Evolutionary conservation across 2,329 filamentous ascomycete species (phyloP).

Genomic region (Chaetomium sp.): DNA sequence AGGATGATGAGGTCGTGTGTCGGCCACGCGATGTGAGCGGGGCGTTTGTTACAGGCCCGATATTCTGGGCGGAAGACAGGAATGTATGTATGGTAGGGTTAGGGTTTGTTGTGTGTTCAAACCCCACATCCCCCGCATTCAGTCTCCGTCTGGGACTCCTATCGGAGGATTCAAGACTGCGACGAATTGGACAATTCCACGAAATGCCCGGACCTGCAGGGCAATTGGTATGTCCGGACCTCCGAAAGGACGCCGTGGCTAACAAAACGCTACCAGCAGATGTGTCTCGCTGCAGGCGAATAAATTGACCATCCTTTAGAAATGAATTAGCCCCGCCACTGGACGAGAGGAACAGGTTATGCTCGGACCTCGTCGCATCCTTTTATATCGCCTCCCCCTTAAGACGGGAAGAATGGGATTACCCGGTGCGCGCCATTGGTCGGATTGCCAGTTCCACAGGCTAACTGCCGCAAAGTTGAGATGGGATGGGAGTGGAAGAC

Average conservation of each 20-base stretch:
- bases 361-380: neutral
- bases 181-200: neutral
- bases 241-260: neutral
- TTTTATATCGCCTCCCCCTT: slow-evolving; percentile 13
- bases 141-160: neutral
- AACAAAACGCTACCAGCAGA: neutral
- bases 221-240: neutral
- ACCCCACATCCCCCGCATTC: too few relatives aligned
- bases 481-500: neutral
- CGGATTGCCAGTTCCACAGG: neutral
- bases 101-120: too few relatives aligned
- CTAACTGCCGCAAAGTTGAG: slow-evolving; percentile 11
- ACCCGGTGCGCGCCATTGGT: slow-evolving; percentile 6
- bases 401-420: slow-evolving; percentile 4
- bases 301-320: too few relatives aligned
- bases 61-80: too few relatives aligned
- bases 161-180: neutral
- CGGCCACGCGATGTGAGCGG: too few relatives aligned
- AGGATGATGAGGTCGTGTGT: neutral
- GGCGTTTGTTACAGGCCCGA: too few relatives aligned
- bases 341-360: too few relatives aligned
- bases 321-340: too few relatives aligned
- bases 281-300: neutral
- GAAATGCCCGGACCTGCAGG: neutral
- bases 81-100: too few relatives aligned